Conservation (phyloP, 768 basidiomycete species). For the Galerina sulciceps region DNA sequence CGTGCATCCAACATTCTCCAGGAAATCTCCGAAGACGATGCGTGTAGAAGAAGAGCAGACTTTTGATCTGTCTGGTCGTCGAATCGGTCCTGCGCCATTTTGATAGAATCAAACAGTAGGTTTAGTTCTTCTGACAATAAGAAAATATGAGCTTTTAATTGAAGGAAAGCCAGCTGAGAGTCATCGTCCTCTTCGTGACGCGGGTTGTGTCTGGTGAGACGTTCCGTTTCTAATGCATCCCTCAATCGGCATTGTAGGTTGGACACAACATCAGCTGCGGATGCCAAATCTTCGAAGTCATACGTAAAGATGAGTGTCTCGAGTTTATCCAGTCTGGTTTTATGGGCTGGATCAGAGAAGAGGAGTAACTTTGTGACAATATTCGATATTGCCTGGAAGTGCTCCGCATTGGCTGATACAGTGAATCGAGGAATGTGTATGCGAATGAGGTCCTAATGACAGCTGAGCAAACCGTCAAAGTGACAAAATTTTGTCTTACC, state of each 20-base stretch:
- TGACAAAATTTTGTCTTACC: constrained; percentile 18
- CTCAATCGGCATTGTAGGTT: constrained; percentile 78
- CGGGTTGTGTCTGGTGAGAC: constrained; percentile 41
- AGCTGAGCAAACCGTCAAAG: background rate
- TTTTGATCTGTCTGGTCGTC: constrained; percentile 72
- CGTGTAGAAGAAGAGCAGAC: constrained; percentile 79
- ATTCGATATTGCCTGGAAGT: constrained; percentile 85
- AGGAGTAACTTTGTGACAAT: constrained; percentile 86
- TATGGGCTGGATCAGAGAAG: constrained; percentile 88
- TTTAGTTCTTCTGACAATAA: constrained; percentile 79
- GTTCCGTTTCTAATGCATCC: constrained; percentile 58
- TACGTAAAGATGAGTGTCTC: constrained; percentile 86
- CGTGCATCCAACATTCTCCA: constrained; percentile 89
- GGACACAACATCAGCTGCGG: constrained; percentile 72
- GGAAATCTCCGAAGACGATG: constrained; percentile 84
- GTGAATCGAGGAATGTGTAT: constrained; percentile 87
- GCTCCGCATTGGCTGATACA: constrained; percentile 79
- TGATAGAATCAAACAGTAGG: constrained; percentile 85
- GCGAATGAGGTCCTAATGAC: constrained; percentile 73
- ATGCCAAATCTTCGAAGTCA: constrained; percentile 79
- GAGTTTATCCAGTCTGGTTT: constrained; percentile 74
- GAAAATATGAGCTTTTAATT: constrained; percentile 73
- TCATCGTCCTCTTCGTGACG: constrained; percentile 44
- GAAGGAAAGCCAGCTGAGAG: constrained; percentile 59
- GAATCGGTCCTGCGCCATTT: constrained; percentile 77